phyloP scores from a whole-genome alignment of 768 basidiomycete species.

The Termitomyces sp. region DNA sequence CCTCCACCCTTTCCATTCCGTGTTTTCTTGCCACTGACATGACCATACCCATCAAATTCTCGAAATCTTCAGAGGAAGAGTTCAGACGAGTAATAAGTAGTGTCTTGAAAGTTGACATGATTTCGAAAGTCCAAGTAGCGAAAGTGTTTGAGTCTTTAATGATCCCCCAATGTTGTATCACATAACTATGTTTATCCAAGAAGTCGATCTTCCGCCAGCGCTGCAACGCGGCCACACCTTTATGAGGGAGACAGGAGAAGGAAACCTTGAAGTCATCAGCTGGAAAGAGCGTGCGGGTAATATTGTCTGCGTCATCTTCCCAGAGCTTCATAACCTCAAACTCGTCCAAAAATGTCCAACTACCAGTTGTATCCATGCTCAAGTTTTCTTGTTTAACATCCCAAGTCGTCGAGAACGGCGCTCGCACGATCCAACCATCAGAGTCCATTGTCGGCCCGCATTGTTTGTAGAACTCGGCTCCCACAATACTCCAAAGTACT shows the following conservation, averaged over 20 bases:
- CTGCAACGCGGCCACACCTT: conserved; percentile 43
- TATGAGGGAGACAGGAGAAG: conserved; percentile 35
- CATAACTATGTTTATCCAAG: conserved; percentile 9
- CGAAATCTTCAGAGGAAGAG: conserved; percentile 23
- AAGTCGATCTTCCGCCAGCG: conserved; percentile 24
- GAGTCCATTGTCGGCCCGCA: conserved; percentile 28
- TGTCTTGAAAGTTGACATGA: conserved; percentile 22
- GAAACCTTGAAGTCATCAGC: conserved; percentile 7
- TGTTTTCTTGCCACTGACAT: conserved; percentile 26
- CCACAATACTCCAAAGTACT: conserved; percentile 48
- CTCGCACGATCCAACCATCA: conserved; percentile 41
- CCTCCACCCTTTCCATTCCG: conserved; percentile 33
- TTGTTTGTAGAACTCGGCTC: conserved; percentile 35
- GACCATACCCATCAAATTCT: conserved; percentile 27
- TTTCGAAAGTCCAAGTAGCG: conserved; percentile 42
- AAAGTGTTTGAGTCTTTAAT: conserved; percentile 16
- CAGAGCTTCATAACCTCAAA: conserved; percentile 30
- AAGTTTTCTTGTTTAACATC: conserved; percentile 14
- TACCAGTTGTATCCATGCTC: not conserved
- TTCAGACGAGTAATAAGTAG: conserved; percentile 40
- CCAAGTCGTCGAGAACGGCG: conserved; percentile 35
- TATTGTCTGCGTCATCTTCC: conserved; percentile 32
- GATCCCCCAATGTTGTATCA: conserved; percentile 26
- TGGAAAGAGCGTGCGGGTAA: conserved; percentile 11
- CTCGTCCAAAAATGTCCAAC: conserved; percentile 32